Percentiles rank a stretch among this genome's conserved stretches.
Evolutionary conservation across 2,329 filamentous ascomycete species (phyloP).

Genomic region (Rhynchosporium secalis): DNA sequence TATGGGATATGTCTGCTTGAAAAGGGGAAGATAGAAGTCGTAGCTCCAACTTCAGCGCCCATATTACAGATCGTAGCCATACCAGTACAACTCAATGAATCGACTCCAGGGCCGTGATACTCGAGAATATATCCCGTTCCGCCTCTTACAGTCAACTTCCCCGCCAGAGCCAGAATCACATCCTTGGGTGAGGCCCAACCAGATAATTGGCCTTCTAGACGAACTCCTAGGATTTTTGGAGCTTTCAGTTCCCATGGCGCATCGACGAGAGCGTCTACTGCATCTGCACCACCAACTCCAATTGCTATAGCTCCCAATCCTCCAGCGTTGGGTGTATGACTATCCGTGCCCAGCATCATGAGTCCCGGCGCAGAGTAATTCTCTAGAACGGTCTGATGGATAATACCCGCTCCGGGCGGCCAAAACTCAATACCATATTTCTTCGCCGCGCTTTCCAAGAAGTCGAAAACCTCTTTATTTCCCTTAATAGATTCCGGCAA

Average conservation of each 20-base stretch:
- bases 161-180: constrained; percentile 86
- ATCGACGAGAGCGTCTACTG: constrained; percentile 93
- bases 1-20: constrained; percentile 82
- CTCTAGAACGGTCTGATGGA: constrained; percentile 96
- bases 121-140: constrained; percentile 95
- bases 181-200: constrained; percentile 97
- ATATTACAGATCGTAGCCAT: constrained; percentile 93
- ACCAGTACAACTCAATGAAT: constrained; percentile 86
- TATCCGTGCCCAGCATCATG: constrained; percentile 99
- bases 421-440: constrained; percentile 95
- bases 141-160: constrained; percentile 85
- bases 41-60: constrained; percentile 90
- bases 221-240: constrained; percentile 84
- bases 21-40: constrained; percentile 78
- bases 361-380: constrained; percentile 96
- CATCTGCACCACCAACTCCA: constrained; percentile 94
- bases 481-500: constrained; percentile 80
- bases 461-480: constrained; percentile 97
- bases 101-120: constrained; percentile 87
- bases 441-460: constrained; percentile 87
- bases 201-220: constrained; percentile 77
- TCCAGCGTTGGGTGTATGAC: constrained; percentile 96
- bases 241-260: constrained; percentile 98
- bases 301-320: constrained; percentile 92
- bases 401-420: constrained; percentile 91